A percentile compares a stretch with the other conserved stretches of the same genome.
phyloP scores from a whole-genome alignment of 192 early-diverging fungal genomes.

The Chytriomyces sp. region DNA sequence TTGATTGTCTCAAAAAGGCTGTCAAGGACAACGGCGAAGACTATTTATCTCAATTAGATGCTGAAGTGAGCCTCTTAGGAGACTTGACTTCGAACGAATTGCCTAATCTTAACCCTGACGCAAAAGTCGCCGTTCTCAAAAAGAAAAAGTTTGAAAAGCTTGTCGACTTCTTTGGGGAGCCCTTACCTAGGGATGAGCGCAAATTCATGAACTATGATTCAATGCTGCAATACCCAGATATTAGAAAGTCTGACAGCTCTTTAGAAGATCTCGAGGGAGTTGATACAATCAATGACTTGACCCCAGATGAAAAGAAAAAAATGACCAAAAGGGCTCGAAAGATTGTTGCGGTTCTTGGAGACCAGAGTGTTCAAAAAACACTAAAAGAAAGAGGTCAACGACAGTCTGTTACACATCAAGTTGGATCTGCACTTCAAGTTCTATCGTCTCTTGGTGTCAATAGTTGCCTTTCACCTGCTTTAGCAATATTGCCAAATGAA shows the following conservation, averaged over 20 bases:
- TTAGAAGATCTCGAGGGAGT: not conserved
- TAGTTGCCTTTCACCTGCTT: not conserved
- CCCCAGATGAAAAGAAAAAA: conserved; percentile 2
- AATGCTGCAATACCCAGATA: conserved; percentile 2
- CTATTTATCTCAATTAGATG: not conserved
- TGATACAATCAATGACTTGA: conserved; percentile 24
- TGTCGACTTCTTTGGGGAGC: conserved; percentile 1
- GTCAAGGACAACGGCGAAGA: conserved; percentile 8
- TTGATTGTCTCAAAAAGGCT: conserved; percentile 10
- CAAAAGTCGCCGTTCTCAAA: not conserved
- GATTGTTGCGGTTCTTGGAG: conserved; percentile 3
- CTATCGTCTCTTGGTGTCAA: not conserved
- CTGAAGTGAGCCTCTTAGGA: not conserved
- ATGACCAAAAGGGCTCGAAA: conserved; percentile 15
- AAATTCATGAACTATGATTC: conserved; percentile 1
- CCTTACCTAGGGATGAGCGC: not conserved
- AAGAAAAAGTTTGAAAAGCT: conserved; percentile 16
- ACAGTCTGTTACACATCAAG: not conserved
- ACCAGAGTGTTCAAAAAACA: not conserved
- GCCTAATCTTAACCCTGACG: not conserved
- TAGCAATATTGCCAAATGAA: not conserved
- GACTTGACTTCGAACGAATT: not conserved
- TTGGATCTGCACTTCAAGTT: not conserved
- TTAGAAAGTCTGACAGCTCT: not conserved
- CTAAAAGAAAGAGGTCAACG: not conserved